A percentile compares a stretch with the other conserved stretches of the same genome.
Evolutionary conservation across 306 rosid species (phyloP).

Genomic region (Rubus idaeus): DNA sequence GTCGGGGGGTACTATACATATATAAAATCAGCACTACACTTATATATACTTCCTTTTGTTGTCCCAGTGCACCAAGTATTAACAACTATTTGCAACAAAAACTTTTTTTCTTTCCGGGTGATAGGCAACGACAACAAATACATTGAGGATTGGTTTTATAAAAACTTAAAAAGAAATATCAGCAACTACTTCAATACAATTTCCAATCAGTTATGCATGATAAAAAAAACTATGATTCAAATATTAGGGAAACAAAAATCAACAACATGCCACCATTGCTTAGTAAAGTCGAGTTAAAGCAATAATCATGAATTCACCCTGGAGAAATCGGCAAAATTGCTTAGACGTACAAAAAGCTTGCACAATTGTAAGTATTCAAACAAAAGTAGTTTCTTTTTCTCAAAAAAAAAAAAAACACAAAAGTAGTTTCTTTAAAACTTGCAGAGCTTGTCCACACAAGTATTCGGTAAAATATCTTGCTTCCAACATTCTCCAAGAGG

Average conservation of each 20-base stretch:
- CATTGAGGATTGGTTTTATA: not conserved
- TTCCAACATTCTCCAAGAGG: not conserved
- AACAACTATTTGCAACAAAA: not conserved
- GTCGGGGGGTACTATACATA: not conserved
- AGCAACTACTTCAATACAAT: not conserved
- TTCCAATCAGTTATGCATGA: not conserved
- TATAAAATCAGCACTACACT: not conserved
- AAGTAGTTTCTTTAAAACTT: not conserved
- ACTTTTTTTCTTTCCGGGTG: not conserved
- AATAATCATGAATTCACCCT: not conserved
- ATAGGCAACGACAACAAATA: constrained; percentile 1
- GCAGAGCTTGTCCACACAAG: not conserved
- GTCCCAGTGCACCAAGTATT: not conserved
- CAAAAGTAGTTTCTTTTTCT: not conserved
- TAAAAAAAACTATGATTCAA: not conserved
- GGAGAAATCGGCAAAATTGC: not conserved
- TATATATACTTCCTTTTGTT: not conserved
- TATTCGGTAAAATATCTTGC: not conserved
- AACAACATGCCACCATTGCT: not conserved
- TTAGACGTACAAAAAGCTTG: not conserved
- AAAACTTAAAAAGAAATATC: not conserved
- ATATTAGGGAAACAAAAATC: not conserved
- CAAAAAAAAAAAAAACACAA: not conserved
- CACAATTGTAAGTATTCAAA: not conserved
- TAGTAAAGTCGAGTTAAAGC: not conserved